Evolutionary conservation across 805 yeast genomes (phyloP).

Genomic region (Yamadazyma scolyti): DNA sequence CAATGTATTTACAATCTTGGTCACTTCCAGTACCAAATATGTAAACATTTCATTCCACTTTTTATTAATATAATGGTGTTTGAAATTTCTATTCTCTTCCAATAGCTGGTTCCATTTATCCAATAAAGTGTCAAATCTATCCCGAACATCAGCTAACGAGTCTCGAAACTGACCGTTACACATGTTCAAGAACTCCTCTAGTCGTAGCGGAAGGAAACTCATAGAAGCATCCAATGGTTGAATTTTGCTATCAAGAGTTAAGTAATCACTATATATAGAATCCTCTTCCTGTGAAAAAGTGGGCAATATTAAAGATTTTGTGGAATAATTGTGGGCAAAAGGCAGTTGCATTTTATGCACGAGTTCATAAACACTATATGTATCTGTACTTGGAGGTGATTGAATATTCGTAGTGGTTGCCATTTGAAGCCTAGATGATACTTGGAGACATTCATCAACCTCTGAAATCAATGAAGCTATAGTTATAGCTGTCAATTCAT

Average conservation of each 20-base stretch:
- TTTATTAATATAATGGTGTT: constrained; percentile 44
- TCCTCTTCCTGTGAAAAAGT: constrained; percentile 27
- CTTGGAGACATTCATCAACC: constrained; percentile 20
- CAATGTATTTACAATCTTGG: constrained; percentile 8
- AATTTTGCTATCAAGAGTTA: constrained; percentile 37
- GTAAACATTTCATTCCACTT: constrained; percentile 56
- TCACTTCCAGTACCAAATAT: constrained; percentile 42
- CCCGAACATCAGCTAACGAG: constrained; percentile 25
- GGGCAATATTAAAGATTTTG: constrained; percentile 22
- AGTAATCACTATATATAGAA: constrained; percentile 38
- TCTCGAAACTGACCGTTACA: constrained; percentile 20
- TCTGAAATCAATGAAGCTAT: constrained; percentile 22
- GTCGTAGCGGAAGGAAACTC: constrained; percentile 48
- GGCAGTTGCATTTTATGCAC: no score
- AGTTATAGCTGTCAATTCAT: constrained; percentile 23
- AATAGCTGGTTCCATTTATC: constrained; percentile 40
- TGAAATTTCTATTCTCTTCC: constrained; percentile 38
- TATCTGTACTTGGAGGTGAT: no score
- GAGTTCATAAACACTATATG: no score
- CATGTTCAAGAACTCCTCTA: constrained; percentile 36
- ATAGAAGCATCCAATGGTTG: constrained; percentile 52
- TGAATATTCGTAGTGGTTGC: no score
- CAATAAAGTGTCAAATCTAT: constrained; percentile 36
- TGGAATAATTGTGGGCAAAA: constrained; percentile 12
- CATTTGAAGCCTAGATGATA: constrained; percentile 13